phyloP scores from a whole-genome alignment of 2,329 filamentous ascomycete genomes.

The Aspergillus sp. region DNA sequence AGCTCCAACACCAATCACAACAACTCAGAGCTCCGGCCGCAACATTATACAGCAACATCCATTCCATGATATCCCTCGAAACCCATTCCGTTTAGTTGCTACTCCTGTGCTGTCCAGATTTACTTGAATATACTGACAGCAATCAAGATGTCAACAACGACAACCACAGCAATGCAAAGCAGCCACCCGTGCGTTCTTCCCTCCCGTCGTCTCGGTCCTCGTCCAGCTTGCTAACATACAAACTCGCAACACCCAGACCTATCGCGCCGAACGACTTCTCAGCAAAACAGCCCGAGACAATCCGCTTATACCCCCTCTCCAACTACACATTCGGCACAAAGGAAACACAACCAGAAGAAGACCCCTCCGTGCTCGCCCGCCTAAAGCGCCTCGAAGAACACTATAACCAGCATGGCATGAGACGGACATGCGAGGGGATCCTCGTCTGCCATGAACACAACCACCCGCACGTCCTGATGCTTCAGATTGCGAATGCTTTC shows the following conservation, averaged over 20 bases:
- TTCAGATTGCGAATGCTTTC: constrained; percentile 98
- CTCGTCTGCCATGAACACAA: constrained; percentile 99
- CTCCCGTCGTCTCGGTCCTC: background rate
- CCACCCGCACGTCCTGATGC: constrained; percentile 97
- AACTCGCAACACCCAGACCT: constrained; percentile 51
- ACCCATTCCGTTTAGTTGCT: background rate
- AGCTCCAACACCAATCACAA: constrained; percentile 8
- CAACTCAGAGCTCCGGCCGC: background rate
- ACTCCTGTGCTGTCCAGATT: background rate
- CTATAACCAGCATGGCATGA: constrained; percentile 89
- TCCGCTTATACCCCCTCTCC: constrained; percentile 89
- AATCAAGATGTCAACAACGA: constrained; percentile 75
- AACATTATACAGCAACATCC: background rate
- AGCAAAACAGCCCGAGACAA: constrained; percentile 81
- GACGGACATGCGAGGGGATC: constrained; percentile 93
- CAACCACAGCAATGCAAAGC: constrained; percentile 72
- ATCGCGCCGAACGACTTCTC: constrained; percentile 81
- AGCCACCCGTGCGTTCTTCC: constrained; percentile 59
- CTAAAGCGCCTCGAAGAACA: constrained; percentile 95
- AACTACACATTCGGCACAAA: constrained; percentile 99
- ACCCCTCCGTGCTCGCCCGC: constrained; percentile 89
- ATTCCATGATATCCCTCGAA: background rate
- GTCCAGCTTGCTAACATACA: background rate
- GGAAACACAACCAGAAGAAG: constrained; percentile 96
- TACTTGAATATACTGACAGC: background rate